A percentile compares a stretch with the other conserved stretches of the same genome.
These are phyloP conservation scores for Peterozyma xylosa DNA, from an alignment of 805 yeast genomes.

Conservation along the genomic window DNA sequence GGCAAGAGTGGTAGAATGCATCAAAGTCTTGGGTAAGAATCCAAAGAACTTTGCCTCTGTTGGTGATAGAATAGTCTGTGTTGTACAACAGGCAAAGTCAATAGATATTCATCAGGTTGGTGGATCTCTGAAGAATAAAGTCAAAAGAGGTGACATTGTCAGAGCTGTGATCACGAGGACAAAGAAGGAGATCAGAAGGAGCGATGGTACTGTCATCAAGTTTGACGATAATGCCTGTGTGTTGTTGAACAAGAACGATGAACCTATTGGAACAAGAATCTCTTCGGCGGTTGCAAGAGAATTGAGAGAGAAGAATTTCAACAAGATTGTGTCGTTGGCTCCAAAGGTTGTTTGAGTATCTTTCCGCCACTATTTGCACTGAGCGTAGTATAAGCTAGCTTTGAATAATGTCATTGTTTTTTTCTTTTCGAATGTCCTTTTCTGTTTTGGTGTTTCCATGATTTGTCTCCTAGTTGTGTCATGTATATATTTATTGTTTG, in stretches of 20 bases:
- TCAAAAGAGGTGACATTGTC: constrained; percentile 90
- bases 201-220: constrained; percentile 79
- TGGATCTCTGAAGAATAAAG: constrained; percentile 67
- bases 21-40: constrained; percentile 85
- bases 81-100: constrained; percentile 86
- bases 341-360: constrained; percentile 63
- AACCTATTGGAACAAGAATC: constrained; percentile 92
- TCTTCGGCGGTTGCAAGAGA: constrained; percentile 88
- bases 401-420: too few relatives aligned
- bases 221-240: constrained; percentile 98
- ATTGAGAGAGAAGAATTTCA: constrained; percentile 71
- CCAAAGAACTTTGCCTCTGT: constrained; percentile 77
- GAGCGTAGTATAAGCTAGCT: too few relatives aligned
- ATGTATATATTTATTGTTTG: too few relatives aligned
- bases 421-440: neutral
- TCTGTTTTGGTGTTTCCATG: neutral
- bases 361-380: too few relatives aligned
- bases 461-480: neutral
- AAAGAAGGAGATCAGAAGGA: constrained; percentile 58
- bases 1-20: constrained; percentile 91
- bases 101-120: constrained; percentile 65
- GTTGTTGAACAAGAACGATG: constrained; percentile 78
- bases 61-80: constrained; percentile 92
- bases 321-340: constrained; percentile 84
- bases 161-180: constrained; percentile 95